Percentiles rank a stretch among this genome's conserved stretches.
phyloP scores from a whole-genome alignment of 495 filamentous ascomycete species.

The Podospora bellae-mahoneyi region DNA sequence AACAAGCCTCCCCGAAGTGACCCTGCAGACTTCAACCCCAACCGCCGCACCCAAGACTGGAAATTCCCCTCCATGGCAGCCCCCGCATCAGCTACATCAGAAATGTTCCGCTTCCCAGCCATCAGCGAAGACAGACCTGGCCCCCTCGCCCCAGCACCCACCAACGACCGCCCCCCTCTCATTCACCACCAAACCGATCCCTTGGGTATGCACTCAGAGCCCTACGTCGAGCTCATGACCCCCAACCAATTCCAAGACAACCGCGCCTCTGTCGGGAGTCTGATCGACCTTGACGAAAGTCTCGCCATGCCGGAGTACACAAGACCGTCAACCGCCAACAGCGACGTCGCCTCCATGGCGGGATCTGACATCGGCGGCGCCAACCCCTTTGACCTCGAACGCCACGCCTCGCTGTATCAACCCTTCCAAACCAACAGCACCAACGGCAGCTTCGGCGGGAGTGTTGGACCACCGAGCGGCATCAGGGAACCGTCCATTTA shows the following conservation, averaged over 20 bases:
- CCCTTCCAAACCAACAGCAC: constrained; percentile 26
- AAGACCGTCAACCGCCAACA: constrained; percentile 54
- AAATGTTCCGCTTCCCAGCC: constrained; percentile 46
- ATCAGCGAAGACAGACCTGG: constrained; percentile 34
- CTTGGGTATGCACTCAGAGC: constrained; percentile 40
- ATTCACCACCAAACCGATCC: constrained; percentile 52
- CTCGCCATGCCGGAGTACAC: constrained; percentile 29
- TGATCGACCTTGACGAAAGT: constrained; percentile 22
- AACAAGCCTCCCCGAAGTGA: constrained; percentile 49
- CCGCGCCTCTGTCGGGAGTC: constrained; percentile 43
- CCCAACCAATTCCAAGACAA: constrained; percentile 26
- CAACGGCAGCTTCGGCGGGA: neutral
- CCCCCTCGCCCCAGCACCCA: constrained; percentile 13
- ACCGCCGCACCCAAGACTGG: constrained; percentile 59
- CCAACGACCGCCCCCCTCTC: constrained; percentile 42
- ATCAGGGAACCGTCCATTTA: constrained; percentile 51
- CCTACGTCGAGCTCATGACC: constrained; percentile 35
- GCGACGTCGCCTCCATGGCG: constrained; percentile 45
- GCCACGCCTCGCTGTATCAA: constrained; percentile 50
- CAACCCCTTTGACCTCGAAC: constrained; percentile 54
- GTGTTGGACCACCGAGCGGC: neutral
- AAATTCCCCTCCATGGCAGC: constrained; percentile 55
- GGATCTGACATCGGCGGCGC: constrained; percentile 46
- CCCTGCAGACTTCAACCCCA: constrained; percentile 45
- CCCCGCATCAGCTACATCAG: constrained; percentile 49